Evolutionary conservation across 2,329 filamentous ascomycete genomes (phyloP), one percentile per base, ranked within the genome.

Genomic region (Penicillium psychrosexuale): DNA sequence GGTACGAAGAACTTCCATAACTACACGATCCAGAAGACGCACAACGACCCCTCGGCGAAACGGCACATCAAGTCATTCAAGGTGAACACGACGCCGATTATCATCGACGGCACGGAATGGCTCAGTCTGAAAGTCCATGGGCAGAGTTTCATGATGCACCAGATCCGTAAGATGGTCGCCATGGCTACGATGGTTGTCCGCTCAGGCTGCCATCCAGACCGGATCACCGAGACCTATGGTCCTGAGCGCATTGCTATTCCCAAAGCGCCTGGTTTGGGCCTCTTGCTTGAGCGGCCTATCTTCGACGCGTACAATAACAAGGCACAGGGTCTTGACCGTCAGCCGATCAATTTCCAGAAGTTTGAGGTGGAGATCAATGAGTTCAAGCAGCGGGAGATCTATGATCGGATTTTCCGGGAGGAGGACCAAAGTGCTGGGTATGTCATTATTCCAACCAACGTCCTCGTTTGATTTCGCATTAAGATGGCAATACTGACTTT

Each of bases 81-180:
- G 36, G 87, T 91, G 55, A 88, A 91, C 71, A 77, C 79, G 3
- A 78, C 83, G 48, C 91, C 91, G 0, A 87, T 96, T 67, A 84
- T 91, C 68, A 95, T 96, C 73, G 85, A 90, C 72, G 86, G 93
- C 69, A 97, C 91, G 1, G 89, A 99, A 78, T 99, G 94, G 94
- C 80, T 99, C 5, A 94, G 89, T 40, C 80, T 97, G 62, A 96
- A 96, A 72, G 92, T 99, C 24, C 94, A 99, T 74, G 94, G 94
- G 0, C 94, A 99, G 75, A 93, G 88, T 69, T 99, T 99, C 81
- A 99, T 99, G 94, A 99, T 99, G 94, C 94, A 99, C 75, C 94
- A 99, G 77, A 99, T 99, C 74, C 88, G 94, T 68, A 99, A 97
- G 77, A 97, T 99, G 94, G 90, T 99, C 15, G 91, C 90, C 53